Base-by-base conservation (phyloP, 2,329 filamentous ascomycete genomes). In the Cladosporium sp. region DNA sequence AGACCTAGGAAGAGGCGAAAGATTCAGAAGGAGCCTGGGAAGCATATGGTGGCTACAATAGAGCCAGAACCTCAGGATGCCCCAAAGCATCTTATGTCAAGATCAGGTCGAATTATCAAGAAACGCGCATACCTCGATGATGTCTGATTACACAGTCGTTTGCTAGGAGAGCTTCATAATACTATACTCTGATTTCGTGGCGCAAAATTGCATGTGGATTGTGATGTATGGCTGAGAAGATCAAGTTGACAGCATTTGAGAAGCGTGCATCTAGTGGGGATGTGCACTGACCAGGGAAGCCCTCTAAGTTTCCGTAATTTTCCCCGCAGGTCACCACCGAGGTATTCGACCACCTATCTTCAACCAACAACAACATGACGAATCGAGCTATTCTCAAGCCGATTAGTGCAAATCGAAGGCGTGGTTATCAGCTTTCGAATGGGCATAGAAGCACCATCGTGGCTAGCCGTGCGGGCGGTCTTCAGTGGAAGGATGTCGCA, bases 231-330 rank as follows among this genome's bases (percentile, higher is more conserved):
- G n/a, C 13, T 21, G 32, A 48, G 13, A 28, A 30, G 57, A 23
- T 3, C 28, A 30, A 46, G 36, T 21, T 23, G 3, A 23, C 11
- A 48, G 43, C 43, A 13, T 3, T 21, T 48, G 43, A 48, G 43
- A 49, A 60, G 58, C 36, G 58, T 60, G 36, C 36, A 60, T 49
- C 36, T 21, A 60, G 58, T 26, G 43, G 58, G 58, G 58, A 60
- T 49, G 36, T 60, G 36, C 36, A 60, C 36, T 46, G 25, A 60
- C 36, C 25, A 60, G 58, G 36, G 58, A 60, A 48, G 58, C n/a
- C n/a, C n/a, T n/a, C n/a, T n/a, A n/a, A n/a, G n/a, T n/a, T n/a
- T n/a, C n/a, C n/a, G n/a, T n/a, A n/a, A n/a, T n/a, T n/a, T n/a
- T n/a, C n/a, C n/a, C n/a, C n/a, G n/a, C n/a, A n/a, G n/a, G n/a